Evolutionary conservation across 371 early-diverging fungal species (phyloP).

Genomic region (Mortierella sp.): DNA sequence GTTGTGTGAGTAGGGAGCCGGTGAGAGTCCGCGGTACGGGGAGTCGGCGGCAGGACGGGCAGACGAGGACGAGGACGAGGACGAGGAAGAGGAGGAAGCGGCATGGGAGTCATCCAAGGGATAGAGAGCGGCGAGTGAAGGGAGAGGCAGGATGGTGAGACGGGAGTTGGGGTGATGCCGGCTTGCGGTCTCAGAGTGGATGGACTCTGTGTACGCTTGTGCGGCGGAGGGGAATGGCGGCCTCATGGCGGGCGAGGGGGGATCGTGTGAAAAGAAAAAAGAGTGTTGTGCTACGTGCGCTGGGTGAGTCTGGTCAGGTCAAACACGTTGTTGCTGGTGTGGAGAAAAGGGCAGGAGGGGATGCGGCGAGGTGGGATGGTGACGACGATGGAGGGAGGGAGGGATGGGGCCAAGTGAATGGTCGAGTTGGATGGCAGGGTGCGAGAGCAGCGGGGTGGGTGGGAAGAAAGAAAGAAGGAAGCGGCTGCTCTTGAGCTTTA

Average conservation of each 20-base stretch:
- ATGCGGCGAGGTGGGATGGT: no score
- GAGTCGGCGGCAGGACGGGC: conserved; percentile 9
- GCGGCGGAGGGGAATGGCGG: conserved; percentile 52
- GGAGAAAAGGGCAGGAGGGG: not conserved
- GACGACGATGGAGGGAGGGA: not conserved
- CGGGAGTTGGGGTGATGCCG: conserved; percentile 51
- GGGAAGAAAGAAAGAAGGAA: not conserved
- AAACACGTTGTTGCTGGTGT: conserved; percentile 19
- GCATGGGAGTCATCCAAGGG: conserved; percentile 28
- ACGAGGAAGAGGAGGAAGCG: conserved; percentile 8
- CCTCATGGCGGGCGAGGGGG: no score
- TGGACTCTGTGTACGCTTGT: conserved; percentile 52
- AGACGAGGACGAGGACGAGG: conserved; percentile 19
- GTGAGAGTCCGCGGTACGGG: conserved; percentile 25
- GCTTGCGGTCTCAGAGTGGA: conserved; percentile 53
- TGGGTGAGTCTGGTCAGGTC: conserved; percentile 8
- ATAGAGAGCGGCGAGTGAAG: conserved; percentile 50
- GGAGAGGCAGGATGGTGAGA: conserved; percentile 52
- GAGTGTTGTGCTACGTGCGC: no score
- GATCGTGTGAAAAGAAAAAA: no score
- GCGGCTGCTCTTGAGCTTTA: no score
- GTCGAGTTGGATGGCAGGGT: not conserved
- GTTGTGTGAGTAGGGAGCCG: conserved; percentile 28
- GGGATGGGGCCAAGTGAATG: not conserved
- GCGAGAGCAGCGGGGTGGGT: not conserved